Evolutionary conservation across 306 rosid genomes (phyloP), one percentile per base, ranked within the genome.

Genomic region (Styphnolobium japonicum): DNA sequence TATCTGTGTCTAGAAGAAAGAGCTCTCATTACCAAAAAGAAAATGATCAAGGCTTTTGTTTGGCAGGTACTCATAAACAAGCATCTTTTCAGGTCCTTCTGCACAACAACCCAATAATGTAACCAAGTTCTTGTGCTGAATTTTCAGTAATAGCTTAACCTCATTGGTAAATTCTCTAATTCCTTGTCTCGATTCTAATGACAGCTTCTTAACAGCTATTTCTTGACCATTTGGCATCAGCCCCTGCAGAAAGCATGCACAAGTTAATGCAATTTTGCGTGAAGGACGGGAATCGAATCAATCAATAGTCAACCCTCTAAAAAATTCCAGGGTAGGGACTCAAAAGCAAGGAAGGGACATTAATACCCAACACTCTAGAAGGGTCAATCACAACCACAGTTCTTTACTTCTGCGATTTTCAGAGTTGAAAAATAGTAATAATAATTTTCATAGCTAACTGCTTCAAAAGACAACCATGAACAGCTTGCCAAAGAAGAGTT

Each of bases 21-120:
- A 33, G 31, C 15, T 56, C 3, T n/a, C 40, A 63, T 64, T 90
- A 94, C 97, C 89, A 43, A 94, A 94, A 2, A 94, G 84, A 69
- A 94, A 85, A 83, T 79, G 89, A 75, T 94, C 98, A 62, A 94
- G 97, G 82, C 98, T 92, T 86, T 78, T 90, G 87, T 94, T 94
- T 4, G 96, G 89, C 16, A 94, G 91, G 76, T 86, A 94, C 86
- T 94, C 97, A 36, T 94, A 94, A 16, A 94, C 94, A 77, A 94
- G 96, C 97, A 94, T 94, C 86, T 94, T 94, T 80, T 94, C 97
- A 18, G 96, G 93, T 51, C 96, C 98, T 89, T 94, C 96, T 11
- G 88, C 87, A 76, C 97, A 94, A 43, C 98, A 94, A 25, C 98
- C 98, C 15, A 89, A 55, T 57, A 94, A 81, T 3, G 60, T 87